Percentiles rank a stretch among this genome's conserved stretches.
Evolutionary conservation across 1,284 basidiomycete species (phyloP).

Genomic region (Coriolopsis trogii): DNA sequence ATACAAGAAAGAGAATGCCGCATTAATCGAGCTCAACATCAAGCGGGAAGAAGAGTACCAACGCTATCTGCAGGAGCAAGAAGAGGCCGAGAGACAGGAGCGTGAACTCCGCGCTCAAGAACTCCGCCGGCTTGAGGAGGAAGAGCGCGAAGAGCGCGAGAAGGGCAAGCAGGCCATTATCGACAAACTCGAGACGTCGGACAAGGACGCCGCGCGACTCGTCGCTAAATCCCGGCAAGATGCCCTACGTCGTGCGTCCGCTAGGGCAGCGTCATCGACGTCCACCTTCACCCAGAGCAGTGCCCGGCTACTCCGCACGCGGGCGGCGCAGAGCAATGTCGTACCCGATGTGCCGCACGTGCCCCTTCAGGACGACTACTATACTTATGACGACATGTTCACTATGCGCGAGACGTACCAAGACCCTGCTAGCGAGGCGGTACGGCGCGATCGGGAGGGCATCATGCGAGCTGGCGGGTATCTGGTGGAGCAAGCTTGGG

Average conservation of each 20-base stretch:
- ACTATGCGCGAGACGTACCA: constrained; percentile 58
- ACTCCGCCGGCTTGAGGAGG: constrained; percentile 69
- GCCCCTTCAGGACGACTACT: constrained; percentile 73
- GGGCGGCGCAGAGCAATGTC: constrained; percentile 58
- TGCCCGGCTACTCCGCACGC: constrained; percentile 56
- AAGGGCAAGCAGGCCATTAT: constrained; percentile 75
- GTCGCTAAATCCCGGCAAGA: constrained; percentile 72
- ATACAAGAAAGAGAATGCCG: constrained; percentile 82
- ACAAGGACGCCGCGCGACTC: constrained; percentile 68
- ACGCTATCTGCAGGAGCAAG: constrained; percentile 70
- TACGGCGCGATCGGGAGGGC: constrained; percentile 75
- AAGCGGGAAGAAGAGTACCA: constrained; percentile 78
- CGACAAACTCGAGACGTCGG: constrained; percentile 76
- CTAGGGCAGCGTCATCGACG: constrained; percentile 47
- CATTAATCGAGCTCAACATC: constrained; percentile 77
- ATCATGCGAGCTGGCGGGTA: constrained; percentile 88
- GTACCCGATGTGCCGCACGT: constrained; percentile 78
- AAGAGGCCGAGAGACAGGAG: constrained; percentile 73
- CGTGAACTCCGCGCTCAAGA: constrained; percentile 73
- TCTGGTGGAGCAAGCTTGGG: constrained; percentile 83
- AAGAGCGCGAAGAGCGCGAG: constrained; percentile 78
- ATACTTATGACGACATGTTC: constrained; percentile 74
- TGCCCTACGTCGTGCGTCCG: constrained; percentile 58
- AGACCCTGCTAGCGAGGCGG: constrained; percentile 74
- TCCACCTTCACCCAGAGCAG: constrained; percentile 46